Evolutionary conservation across 352 stramenopile genomes (phyloP).

Genomic region (Hyaloperonospora arabidopsidis): DNA sequence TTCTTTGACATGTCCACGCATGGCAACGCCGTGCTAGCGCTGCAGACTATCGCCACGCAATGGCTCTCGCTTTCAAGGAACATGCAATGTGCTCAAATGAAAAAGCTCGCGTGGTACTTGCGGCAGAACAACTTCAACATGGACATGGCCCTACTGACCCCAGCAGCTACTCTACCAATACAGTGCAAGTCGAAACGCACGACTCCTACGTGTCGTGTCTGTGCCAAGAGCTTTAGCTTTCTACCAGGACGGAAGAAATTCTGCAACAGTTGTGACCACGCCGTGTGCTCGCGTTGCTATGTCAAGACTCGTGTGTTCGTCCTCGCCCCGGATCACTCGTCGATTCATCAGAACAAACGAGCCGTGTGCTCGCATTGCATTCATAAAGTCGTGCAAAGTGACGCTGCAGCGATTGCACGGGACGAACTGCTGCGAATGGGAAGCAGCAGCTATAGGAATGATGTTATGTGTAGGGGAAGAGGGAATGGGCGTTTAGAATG

Average conservation of each 20-base stretch:
- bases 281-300: slow-evolving; percentile 34
- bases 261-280: slow-evolving; percentile 26
- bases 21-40: slow-evolving; percentile 34
- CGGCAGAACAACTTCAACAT: too few relatives aligned
- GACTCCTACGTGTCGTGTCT: slow-evolving; percentile 23
- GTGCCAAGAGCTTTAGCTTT: slow-evolving; percentile 24
- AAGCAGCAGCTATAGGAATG: too few relatives aligned
- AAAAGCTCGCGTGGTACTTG: slow-evolving; percentile 39
- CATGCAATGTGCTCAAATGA: slow-evolving; percentile 38
- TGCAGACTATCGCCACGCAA: slow-evolving; percentile 34
- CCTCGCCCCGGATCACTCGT: slow-evolving; percentile 27
- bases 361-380: slow-evolving; percentile 34
- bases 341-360: slow-evolving; percentile 33
- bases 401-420: slow-evolving; percentile 25
- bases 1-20: slow-evolving; percentile 38
- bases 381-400: slow-evolving; percentile 25
- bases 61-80: slow-evolving; percentile 31
- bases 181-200: too few relatives aligned
- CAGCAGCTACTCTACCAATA: slow-evolving; percentile 31
- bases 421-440: slow-evolving; percentile 31
- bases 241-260: slow-evolving; percentile 11
- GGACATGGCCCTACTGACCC: slow-evolving; percentile 31
- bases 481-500: too few relatives aligned
- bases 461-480: too few relatives aligned
- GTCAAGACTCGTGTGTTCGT: slow-evolving; percentile 34